phyloP scores from a whole-genome alignment of 176 grass and related monocot genomes.

The Musa beccarii region DNA sequence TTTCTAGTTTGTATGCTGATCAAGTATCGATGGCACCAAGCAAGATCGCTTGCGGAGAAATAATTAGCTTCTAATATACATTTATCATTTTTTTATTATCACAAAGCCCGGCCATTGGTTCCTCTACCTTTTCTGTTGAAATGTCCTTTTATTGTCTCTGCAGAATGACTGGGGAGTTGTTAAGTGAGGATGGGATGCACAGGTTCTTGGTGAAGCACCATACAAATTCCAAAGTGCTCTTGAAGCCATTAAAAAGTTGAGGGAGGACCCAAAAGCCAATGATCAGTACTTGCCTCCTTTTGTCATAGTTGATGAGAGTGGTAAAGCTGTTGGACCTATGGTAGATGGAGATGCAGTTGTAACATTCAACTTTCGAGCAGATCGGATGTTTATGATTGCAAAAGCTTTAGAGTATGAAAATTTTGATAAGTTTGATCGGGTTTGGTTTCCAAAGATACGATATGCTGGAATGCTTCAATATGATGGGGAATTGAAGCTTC shows the following conservation, averaged over 20 bases:
- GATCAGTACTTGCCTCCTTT: conserved; percentile 86
- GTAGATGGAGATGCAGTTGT: conserved; percentile 83
- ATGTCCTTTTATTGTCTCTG: background rate
- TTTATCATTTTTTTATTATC: background rate
- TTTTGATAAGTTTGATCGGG: conserved; percentile 79
- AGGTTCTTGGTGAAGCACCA: conserved; percentile 89
- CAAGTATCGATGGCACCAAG: too few species aligned
- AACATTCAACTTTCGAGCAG: conserved; percentile 83
- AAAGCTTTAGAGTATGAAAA: conserved; percentile 76
- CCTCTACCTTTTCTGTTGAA: background rate
- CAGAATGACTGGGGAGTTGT: conserved; percentile 90
- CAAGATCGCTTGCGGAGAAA: too few species aligned
- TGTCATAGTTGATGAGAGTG: conserved; percentile 77
- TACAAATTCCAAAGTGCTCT: conserved; percentile 66
- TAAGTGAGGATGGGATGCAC: conserved; percentile 89
- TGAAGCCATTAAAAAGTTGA: conserved; percentile 81
- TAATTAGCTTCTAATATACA: too few species aligned
- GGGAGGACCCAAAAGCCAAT: conserved; percentile 48
- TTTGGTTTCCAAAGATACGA: conserved; percentile 61
- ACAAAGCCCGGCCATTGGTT: too few species aligned
- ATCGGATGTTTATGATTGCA: conserved; percentile 80
- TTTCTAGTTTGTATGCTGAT: too few species aligned
- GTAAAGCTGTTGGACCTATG: conserved; percentile 70
- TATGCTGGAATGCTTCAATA: conserved; percentile 94
- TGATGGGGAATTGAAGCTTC: conserved; percentile 81